Evolutionary conservation across 169 alveolate genomes (phyloP).

Genomic region (Eimeria tenella): DNA sequence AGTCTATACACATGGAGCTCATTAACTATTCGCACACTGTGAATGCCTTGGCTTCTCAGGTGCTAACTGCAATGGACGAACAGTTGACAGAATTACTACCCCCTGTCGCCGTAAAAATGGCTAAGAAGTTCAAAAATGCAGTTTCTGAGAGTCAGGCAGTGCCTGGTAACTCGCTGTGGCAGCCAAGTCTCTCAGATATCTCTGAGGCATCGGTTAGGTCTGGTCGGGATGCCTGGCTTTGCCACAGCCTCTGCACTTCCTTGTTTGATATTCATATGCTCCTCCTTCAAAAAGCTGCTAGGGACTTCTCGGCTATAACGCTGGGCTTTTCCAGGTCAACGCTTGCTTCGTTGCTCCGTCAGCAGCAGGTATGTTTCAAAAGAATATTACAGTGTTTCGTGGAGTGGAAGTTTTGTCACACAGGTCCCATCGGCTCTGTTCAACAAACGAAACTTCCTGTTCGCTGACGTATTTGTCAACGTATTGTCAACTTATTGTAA

Average conservation of each 20-base stretch:
- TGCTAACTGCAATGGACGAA: slow-evolving; percentile 29
- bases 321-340: slow-evolving; percentile 35
- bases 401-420: too few species aligned
- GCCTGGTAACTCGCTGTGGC: neutral
- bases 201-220: neutral
- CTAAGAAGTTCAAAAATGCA: neutral
- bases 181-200: neutral
- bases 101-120: neutral
- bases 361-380: slow-evolving; percentile 25
- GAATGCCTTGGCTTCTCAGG: neutral
- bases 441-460: too few species aligned
- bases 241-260: slow-evolving; percentile 22
- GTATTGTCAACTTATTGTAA: too few species aligned
- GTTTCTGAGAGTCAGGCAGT: neutral
- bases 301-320: slow-evolving; percentile 43
- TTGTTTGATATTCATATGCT: slow-evolving; percentile 38
- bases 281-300: slow-evolving; percentile 33
- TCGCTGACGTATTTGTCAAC: too few species aligned
- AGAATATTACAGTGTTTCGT: too few species aligned
- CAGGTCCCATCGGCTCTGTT: too few species aligned
- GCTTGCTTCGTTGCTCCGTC: slow-evolving; percentile 59
- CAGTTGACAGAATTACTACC: slow-evolving; percentile 22
- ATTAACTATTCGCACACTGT: too few species aligned
- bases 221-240: slow-evolving; percentile 28
- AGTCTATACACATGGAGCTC: too few species aligned